Evolutionary conservation across 768 basidiomycete genomes (phyloP).

Genomic region (Mycena epipterygia): DNA sequence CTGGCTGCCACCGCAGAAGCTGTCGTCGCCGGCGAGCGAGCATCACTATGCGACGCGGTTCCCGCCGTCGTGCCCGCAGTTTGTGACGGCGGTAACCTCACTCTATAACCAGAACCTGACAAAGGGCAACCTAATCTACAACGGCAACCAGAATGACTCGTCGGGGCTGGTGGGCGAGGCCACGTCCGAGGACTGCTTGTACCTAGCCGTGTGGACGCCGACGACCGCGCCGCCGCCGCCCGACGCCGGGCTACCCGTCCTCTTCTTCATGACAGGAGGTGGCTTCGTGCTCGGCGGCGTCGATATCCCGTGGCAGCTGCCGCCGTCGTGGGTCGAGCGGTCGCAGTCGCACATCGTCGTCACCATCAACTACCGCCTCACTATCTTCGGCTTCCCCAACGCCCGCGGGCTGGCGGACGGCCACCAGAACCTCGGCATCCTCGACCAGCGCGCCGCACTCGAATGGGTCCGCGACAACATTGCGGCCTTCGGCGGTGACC

Average conservation of each 20-base stretch:
- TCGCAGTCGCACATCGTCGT: constrained; percentile 6
- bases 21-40: not conserved
- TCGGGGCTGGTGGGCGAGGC: constrained; percentile 8
- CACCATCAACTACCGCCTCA: constrained; percentile 18
- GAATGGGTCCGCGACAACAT: constrained; percentile 19
- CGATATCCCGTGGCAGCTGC: constrained; percentile 10
- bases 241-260: not conserved
- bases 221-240: not conserved
- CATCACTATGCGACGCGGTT: constrained; percentile 3
- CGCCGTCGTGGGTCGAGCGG: constrained; percentile 40
- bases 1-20: constrained; percentile 4
- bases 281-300: constrained; percentile 4
- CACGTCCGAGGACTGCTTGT: constrained; percentile 14
- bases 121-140: constrained; percentile 2
- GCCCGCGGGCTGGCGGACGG: constrained; percentile 9
- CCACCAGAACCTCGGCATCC: constrained; percentile 15
- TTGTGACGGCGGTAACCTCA: not conserved
- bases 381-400: constrained; percentile 14
- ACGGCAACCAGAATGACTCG: constrained; percentile 8
- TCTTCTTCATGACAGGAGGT: constrained; percentile 17
- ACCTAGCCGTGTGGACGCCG: constrained; percentile 16
- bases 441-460: constrained; percentile 9
- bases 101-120: constrained; percentile 2
- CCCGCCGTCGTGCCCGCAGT: constrained; percentile 17
- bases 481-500: constrained; percentile 12